Percentiles rank a stretch among this genome's conserved stretches.
phyloP scores from a whole-genome alignment of 495 filamentous ascomycete species.

The Lasiosphaeria hispida region DNA sequence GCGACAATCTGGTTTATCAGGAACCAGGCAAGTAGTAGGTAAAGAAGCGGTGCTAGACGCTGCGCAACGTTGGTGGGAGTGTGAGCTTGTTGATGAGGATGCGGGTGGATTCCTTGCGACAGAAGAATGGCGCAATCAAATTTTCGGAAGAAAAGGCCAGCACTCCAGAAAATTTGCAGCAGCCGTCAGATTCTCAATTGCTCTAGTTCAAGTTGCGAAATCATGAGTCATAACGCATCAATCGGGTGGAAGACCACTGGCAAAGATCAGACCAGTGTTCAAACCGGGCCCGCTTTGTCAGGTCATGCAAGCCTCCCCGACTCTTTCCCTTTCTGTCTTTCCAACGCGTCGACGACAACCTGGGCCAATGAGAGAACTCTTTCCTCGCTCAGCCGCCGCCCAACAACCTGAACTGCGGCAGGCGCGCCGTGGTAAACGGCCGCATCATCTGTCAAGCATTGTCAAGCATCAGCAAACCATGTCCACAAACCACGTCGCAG shows the following conservation, averaged over 20 bases:
- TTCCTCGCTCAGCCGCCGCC: slow-evolving; percentile 35
- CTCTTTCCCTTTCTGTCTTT: background rate
- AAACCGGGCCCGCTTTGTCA: background rate
- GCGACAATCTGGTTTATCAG: too few relatives aligned
- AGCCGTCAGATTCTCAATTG: too few relatives aligned
- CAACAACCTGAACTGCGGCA: slow-evolving; percentile 37
- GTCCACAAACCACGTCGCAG: background rate
- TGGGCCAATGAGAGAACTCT: slow-evolving; percentile 32
- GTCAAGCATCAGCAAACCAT: slow-evolving; percentile 22
- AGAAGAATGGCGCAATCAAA: background rate
- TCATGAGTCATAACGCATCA: too few relatives aligned
- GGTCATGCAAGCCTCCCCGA: background rate
- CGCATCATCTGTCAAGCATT: slow-evolving; percentile 35
- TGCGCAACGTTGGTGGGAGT: background rate
- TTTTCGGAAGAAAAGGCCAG: background rate
- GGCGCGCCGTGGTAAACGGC: slow-evolving; percentile 36
- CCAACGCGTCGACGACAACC: slow-evolving; percentile 8
- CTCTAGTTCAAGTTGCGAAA: too few relatives aligned
- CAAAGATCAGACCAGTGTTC: too few relatives aligned
- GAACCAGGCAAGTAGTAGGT: too few relatives aligned
- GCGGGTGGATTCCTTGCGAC: background rate
- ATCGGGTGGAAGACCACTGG: too few relatives aligned
- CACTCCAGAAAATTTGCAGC: too few relatives aligned
- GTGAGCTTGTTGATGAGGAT: background rate
- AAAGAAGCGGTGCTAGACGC: background rate